Base-by-base conservation (phyloP, 768 basidiomycete species). In the Boletus rubroflammeus region DNA sequence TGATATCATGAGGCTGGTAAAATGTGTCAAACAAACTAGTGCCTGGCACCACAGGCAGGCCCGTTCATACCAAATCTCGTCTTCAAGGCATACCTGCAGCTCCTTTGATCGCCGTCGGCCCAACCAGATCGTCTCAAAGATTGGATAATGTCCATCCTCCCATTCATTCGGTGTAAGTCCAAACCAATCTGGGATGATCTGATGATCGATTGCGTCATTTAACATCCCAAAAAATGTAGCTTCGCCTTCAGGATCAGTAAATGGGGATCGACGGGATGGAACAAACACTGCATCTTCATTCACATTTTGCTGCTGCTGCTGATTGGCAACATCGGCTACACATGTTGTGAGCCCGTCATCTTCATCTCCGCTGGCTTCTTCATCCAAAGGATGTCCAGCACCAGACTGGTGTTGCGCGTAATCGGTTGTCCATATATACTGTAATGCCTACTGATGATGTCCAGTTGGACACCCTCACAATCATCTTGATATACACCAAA, bases 41-140 rank as follows among this genome's bases (percentile, higher is more conserved):
- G 49, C 62, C 38, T 61, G 55, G 15, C 57, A 61, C 62, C 62
- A 63, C 0, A 55, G 36, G 21, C 43, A 39, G 10, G 62, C 60
- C 21, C 15, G 15, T 4, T 34, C 14, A 29, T 56, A 53, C 62
- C 60, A 63, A 11, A 59, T 54, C 3, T 15, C 3, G 2, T 47
- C 53, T 6, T 38, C 50, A 39, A 59, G 60, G 0, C 26, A 53
- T 0, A 61, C 32, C 0, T 50, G 19, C 3, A 62, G 14, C 31
- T 58, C 32, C 14, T 56, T 61, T 3, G 44, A 45, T 31, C 21
- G 17, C 17, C 6, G 8, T 1, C 14, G 11, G 7, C 62, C 57
- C 6, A 54, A 1, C 2, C 5, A 1, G n/a, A 63, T 62, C 2
- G 49, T 51, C 32, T 63, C 57, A 19, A 49, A 54, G 9, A 41